Conservation (phyloP, 202 grass and related monocot species). For the Hordeum pubiflorum region DNA sequence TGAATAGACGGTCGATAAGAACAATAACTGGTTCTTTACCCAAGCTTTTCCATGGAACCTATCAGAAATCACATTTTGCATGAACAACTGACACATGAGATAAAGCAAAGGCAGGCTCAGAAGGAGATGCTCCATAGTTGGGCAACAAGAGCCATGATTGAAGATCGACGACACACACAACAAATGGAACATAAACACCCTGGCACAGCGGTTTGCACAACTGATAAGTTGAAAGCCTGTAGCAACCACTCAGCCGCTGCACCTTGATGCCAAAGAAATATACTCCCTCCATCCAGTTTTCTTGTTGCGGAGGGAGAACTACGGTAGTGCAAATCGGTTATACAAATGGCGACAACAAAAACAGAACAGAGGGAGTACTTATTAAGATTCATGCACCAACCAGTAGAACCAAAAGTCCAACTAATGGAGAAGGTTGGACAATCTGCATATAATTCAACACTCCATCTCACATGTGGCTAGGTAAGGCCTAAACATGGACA, state of each 20-base stretch:
- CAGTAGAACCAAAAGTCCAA: neutral
- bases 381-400: neutral
- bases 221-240: neutral
- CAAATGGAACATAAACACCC: neutral
- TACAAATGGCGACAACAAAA: no score
- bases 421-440: neutral
- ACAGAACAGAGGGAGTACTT: neutral
- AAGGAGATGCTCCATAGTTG: neutral
- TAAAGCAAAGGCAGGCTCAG: neutral
- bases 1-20: constrained; percentile 82
- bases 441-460: neutral
- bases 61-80: constrained; percentile 30
- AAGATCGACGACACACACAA: neutral
- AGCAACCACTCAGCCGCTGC: neutral
- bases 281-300: neutral
- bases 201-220: neutral
- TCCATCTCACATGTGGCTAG: neutral
- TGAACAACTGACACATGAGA: constrained; percentile 16
- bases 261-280: neutral
- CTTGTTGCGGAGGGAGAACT: no score
- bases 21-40: constrained; percentile 98
- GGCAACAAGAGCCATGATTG: neutral
- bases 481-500: neutral
- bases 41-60: constrained; percentile 97
- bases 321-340: no score